phyloP scores from a whole-genome alignment of 1,284 basidiomycete species.

The Fistulina hepatica region DNA sequence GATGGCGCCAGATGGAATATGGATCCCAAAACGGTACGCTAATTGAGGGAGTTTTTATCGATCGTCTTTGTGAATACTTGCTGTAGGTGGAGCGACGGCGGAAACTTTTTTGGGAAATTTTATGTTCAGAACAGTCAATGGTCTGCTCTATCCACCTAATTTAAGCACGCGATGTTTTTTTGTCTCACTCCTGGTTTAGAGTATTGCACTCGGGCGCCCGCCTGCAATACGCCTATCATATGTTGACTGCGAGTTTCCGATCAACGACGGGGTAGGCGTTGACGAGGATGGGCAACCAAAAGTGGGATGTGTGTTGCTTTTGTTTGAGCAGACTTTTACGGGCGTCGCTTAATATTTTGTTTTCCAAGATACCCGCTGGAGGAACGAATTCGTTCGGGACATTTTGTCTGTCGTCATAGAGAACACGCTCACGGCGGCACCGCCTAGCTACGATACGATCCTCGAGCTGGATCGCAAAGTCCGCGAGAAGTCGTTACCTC shows the following conservation, averaged over 20 bases:
- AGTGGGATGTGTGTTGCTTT: constrained; percentile 33
- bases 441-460: constrained; percentile 42
- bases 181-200: constrained; percentile 23
- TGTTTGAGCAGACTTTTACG: background rate
- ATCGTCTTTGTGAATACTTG: too few relatives aligned
- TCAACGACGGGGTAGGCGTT: constrained; percentile 34
- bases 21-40: constrained; percentile 38
- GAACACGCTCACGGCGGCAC: constrained; percentile 37
- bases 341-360: background rate
- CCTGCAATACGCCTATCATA: constrained; percentile 46
- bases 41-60: constrained; percentile 42
- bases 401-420: constrained; percentile 39
- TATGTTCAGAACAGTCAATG: constrained; percentile 37
- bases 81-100: background rate
- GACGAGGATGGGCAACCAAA: constrained; percentile 36
- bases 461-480: constrained; percentile 48
- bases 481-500: constrained; percentile 40
- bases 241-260: constrained; percentile 46
- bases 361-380: constrained; percentile 32
- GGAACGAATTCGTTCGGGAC: constrained; percentile 38
- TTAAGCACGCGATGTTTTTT: constrained; percentile 2
- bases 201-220: constrained; percentile 41
- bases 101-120: constrained; percentile 47
- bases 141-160: constrained; percentile 21
- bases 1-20: constrained; percentile 49